A percentile compares a stretch with the other conserved stretches of the same genome.
These are phyloP conservation scores for Macrophomina tecta DNA, from an alignment of 2,329 filamentous ascomycete species.

Conservation along the genomic window DNA sequence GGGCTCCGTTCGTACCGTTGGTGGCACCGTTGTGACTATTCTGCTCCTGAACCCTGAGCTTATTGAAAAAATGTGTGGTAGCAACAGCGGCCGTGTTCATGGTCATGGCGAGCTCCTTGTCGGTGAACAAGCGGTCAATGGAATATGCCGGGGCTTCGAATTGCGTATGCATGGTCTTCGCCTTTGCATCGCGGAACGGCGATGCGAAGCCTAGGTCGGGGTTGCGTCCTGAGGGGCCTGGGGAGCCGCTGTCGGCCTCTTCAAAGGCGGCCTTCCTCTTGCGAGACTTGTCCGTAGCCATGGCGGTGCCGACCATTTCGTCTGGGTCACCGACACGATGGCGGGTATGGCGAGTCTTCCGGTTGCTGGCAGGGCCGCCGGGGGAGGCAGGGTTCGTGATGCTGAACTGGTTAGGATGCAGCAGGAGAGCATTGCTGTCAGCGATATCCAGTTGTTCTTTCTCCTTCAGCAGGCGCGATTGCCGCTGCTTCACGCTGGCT, in stretches of 20 bases:
- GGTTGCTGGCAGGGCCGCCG: conserved; percentile 64
- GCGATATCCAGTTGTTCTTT: conserved; percentile 72
- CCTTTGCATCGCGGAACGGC: conserved; percentile 60
- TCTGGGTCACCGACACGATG: conserved; percentile 60
- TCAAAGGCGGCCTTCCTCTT: conserved; percentile 61
- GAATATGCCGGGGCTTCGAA: conserved; percentile 65
- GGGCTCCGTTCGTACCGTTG: conserved; percentile 40
- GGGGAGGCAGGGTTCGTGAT: conserved; percentile 69
- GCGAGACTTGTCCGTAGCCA: conserved; percentile 57
- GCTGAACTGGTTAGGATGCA: conserved; percentile 70
- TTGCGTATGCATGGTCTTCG: conserved; percentile 59
- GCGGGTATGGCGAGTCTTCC: conserved; percentile 68
- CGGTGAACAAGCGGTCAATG: conserved; percentile 69
- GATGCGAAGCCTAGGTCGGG: conserved; percentile 55
- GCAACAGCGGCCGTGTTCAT: conserved; percentile 67
- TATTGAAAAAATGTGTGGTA: conserved; percentile 63
- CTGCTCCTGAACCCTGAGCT: conserved; percentile 50
- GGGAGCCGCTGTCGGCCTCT: conserved; percentile 65
- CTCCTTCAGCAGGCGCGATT: conserved; percentile 64
- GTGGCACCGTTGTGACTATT: conserved; percentile 39
- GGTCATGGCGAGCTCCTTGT: conserved; percentile 68
- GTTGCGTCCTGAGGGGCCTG: conserved; percentile 57
- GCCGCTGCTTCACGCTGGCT: conserved; percentile 63
- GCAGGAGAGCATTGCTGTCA: conserved; percentile 68
- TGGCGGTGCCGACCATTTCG: conserved; percentile 54